Evolutionary conservation across 805 yeast species (phyloP).

Genomic region (Debaryomyces tyrocola): DNA sequence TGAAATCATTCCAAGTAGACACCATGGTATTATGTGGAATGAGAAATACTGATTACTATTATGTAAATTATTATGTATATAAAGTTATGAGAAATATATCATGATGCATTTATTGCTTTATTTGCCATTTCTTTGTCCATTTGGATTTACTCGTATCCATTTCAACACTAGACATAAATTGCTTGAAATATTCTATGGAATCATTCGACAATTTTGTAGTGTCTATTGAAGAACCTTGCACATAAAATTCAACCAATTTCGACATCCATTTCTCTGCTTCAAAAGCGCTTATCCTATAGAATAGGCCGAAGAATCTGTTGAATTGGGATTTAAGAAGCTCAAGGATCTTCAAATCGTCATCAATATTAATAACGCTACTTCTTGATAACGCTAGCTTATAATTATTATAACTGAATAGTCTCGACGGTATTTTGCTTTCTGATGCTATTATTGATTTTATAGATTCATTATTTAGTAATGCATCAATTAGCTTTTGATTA

Average conservation of each 20-base stretch:
- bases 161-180: background rate
- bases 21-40: conserved; percentile 17
- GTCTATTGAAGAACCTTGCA: background rate
- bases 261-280: conserved; percentile 4
- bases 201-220: background rate
- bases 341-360: background rate
- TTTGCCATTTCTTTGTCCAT: conserved; percentile 1
- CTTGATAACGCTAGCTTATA: background rate
- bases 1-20: conserved; percentile 11
- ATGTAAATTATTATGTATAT: background rate
- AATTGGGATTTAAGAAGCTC: conserved; percentile 3
- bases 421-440: conserved; percentile 8
- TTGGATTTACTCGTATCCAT: conserved; percentile 1
- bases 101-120: background rate
- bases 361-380: background rate
- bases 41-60: background rate
- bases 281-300: conserved; percentile 1
- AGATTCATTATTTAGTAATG: conserved; percentile 6
- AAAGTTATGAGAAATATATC: too few species aligned
- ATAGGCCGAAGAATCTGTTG: conserved; percentile 4
- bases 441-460: conserved; percentile 11
- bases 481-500: conserved; percentile 3
- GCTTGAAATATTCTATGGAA: conserved; percentile 3
- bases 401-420: conserved; percentile 3
- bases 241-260: background rate